These are phyloP conservation scores for Pseudogymnoascus sp. DNA, from an alignment of 2,329 filamentous ascomycete genomes.

Conservation along the genomic window DNA sequence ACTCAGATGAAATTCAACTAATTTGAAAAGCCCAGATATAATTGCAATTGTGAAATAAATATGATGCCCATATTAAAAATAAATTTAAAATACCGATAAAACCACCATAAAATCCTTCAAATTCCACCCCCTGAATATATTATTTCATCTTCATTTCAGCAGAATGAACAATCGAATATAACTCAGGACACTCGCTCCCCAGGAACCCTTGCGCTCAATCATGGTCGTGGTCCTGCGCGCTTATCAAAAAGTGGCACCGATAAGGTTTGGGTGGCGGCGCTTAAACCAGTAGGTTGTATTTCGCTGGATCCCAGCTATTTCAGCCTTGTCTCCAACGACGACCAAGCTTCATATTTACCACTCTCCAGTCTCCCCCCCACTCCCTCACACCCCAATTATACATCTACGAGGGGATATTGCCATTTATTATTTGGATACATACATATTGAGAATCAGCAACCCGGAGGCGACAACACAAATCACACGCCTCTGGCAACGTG, in stretches of 20 bases:
- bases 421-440: background rate
- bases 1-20: too few relatives aligned
- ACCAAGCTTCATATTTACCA: background rate
- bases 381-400: background rate
- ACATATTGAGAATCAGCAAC: background rate
- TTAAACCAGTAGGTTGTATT: background rate
- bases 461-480: background rate
- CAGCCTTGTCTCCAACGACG: conserved; percentile 1
- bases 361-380: background rate
- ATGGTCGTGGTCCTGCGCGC: too few relatives aligned
- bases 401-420: background rate
- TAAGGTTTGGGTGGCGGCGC: background rate
- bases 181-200: too few relatives aligned
- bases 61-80: too few relatives aligned
- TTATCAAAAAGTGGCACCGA: background rate
- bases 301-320: background rate
- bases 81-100: too few relatives aligned
- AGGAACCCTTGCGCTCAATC: too few relatives aligned
- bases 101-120: too few relatives aligned
- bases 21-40: too few relatives aligned
- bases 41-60: too few relatives aligned
- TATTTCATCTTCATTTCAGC: too few relatives aligned
- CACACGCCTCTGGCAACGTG: background rate
- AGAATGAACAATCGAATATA: too few relatives aligned
- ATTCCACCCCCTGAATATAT: too few relatives aligned